Base-by-base conservation (phyloP, 805 yeast species). In the Sugiyamaella lignohabitans region DNA sequence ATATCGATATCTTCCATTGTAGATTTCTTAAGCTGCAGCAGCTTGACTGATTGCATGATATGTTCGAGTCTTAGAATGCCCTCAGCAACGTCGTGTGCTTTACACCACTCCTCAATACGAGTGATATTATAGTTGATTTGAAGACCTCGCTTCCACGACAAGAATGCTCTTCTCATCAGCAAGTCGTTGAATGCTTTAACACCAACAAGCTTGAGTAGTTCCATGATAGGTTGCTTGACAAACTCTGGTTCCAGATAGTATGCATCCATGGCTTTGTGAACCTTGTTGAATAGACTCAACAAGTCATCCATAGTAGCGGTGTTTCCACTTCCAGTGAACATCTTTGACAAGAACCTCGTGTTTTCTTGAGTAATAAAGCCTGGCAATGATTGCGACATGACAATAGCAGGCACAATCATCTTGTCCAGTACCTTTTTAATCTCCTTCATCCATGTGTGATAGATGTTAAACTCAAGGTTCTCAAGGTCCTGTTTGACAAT, bases 51-150 rank as follows among this genome's bases (percentile, higher is more conserved):
- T 68, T 93, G 98, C 55, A 88, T 75, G 61, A 93, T 73, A 62
- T 89, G 97, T 52, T 82, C 82, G 62, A 93, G 75, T 60, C 87
- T 81, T 34, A 81, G 79, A 3, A 91, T 78, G 1, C 94, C 95
- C 62, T 89, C 96, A 43, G 84, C 84, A 52, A 93, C 79, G 44
- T 84, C 89, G 64, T 91, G 96, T 5, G 87, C 80, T 70, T 87
- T 91, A 68, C 98, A 91, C 98, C 98, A 93, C 69, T 93, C 99
- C 66, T 88, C 97, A 59, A 93, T 75, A 60, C 98, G 79, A 2
- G 98, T 93, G 46, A 89, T 94, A 65, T 93, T 93, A 70, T 93
- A 93, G 65, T 88, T 93, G 68, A 93, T 80, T 68, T 93, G 98
- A 57, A 93, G 75, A 41, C 98, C 98, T 63, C 98, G 83, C 71